Conservation (phyloP, 768 basidiomycete species). For the Lactifluus hygrophoroides region DNA sequence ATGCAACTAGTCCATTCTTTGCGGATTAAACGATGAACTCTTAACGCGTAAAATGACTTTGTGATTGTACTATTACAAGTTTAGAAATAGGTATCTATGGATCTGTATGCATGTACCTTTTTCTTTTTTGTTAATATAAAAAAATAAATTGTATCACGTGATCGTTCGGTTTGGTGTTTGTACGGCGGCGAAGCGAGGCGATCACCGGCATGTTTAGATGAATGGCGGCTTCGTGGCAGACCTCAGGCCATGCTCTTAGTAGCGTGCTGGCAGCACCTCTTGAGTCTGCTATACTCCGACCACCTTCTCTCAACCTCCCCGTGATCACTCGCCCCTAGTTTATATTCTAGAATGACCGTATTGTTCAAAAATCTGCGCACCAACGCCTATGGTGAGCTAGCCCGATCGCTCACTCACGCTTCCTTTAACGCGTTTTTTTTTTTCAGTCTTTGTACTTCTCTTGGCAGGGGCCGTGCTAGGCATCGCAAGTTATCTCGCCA, state of each 20-base stretch:
- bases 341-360: conserved; percentile 25
- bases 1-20: not conserved
- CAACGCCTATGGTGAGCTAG: conserved; percentile 25
- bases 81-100: conserved; percentile 1
- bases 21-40: not conserved
- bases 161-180: not conserved
- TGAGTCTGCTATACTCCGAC: not conserved
- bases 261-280: conserved; percentile 15
- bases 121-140: not conserved
- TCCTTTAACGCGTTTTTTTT: too few relatives aligned
- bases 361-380: conserved; percentile 29
- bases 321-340: not conserved
- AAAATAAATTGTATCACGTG: not conserved
- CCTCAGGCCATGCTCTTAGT: conserved; percentile 5
- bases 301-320: not conserved
- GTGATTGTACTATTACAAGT: not conserved
- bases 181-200: not conserved
- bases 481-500: conserved; percentile 57
- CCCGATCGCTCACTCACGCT: not conserved
- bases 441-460: conserved; percentile 31
- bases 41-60: conserved; percentile 1
- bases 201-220: not conserved
- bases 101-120: not conserved
- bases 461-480: conserved; percentile 52
- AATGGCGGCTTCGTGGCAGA: conserved; percentile 6